A percentile compares a stretch with the other conserved stretches of the same genome.
phyloP scores from a whole-genome alignment of 2,329 filamentous ascomycete genomes.

The Aschersonia sp. region DNA sequence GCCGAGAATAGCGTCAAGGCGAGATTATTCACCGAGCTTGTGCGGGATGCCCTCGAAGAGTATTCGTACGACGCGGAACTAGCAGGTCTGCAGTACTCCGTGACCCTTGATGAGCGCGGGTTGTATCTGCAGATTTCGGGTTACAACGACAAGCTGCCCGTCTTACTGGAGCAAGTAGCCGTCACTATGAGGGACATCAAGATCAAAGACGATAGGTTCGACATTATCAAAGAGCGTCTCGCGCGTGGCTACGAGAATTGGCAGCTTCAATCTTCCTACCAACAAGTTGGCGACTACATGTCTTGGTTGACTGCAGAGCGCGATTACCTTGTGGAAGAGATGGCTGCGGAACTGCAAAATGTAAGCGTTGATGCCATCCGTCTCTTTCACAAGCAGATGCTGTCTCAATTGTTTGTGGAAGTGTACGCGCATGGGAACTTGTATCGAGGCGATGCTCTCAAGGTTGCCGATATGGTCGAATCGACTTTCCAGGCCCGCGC shows the following conservation, averaged over 20 bases:
- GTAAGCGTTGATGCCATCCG: slow-evolving; percentile 63
- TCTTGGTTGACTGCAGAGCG: slow-evolving; percentile 66
- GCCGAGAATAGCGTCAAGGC: slow-evolving; percentile 67
- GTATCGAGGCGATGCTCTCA: slow-evolving; percentile 83
- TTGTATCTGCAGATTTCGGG: slow-evolving; percentile 68
- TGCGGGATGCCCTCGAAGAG: slow-evolving; percentile 77
- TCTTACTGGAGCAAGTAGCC: slow-evolving; percentile 80
- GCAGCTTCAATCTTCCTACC: slow-evolving; percentile 77
- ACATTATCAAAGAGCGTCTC: slow-evolving; percentile 78
- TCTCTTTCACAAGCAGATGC: slow-evolving; percentile 63
- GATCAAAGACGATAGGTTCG: slow-evolving; percentile 75
- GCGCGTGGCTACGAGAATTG: slow-evolving; percentile 69
- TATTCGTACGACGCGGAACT: slow-evolving; percentile 95
- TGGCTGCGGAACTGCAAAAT: slow-evolving; percentile 59
- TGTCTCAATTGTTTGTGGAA: slow-evolving; percentile 78
- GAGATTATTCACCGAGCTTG: slow-evolving; percentile 68
- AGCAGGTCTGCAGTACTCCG: slow-evolving; percentile 70
- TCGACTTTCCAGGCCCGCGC: slow-evolving; percentile 58
- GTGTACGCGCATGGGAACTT: slow-evolving; percentile 82
- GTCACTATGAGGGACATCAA: slow-evolving; percentile 71
- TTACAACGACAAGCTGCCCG: slow-evolving; percentile 92
- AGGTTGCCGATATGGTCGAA: slow-evolving; percentile 71
- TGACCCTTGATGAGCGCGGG: slow-evolving; percentile 58
- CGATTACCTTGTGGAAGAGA: slow-evolving; percentile 66
- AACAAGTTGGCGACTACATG: slow-evolving; percentile 73